These are phyloP conservation scores for Citrus glauca DNA, from an alignment of 345 rosid genomes.

Conservation along the genomic window DNA sequence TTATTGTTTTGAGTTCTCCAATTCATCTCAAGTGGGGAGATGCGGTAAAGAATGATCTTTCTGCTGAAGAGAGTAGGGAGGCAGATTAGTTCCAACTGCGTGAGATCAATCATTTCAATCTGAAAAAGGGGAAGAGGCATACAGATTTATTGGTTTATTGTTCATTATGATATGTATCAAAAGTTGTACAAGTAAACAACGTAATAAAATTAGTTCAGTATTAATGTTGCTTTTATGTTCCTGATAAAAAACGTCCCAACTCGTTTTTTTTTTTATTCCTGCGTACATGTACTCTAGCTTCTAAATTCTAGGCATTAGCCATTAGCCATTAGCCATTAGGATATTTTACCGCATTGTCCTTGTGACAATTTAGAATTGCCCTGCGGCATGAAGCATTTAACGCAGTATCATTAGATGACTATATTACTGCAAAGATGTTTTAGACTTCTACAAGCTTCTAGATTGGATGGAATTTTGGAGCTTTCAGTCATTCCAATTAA, in stretches of 20 bases:
- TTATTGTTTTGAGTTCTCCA: background rate
- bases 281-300: background rate
- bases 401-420: too few relatives aligned
- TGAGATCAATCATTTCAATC: constrained; percentile 10
- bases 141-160: constrained; percentile 10
- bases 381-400: too few relatives aligned
- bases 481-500: background rate
- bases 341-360: background rate
- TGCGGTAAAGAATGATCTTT: background rate
- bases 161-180: constrained; percentile 13
- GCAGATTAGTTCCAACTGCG: constrained; percentile 9
- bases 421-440: too few relatives aligned
- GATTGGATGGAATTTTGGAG: background rate
- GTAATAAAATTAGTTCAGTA: background rate
- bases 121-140: background rate
- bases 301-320: background rate
- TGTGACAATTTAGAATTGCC: too few relatives aligned
- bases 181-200: constrained; percentile 11
- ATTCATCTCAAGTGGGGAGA: background rate
- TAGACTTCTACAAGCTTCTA: background rate
- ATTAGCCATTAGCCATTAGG: background rate
- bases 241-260: too few relatives aligned
- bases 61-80: background rate
- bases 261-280: too few relatives aligned
- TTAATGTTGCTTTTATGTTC: background rate